Conservation (phyloP, 2,329 filamentous ascomycete species). For the Colletotrichum sp. region DNA sequence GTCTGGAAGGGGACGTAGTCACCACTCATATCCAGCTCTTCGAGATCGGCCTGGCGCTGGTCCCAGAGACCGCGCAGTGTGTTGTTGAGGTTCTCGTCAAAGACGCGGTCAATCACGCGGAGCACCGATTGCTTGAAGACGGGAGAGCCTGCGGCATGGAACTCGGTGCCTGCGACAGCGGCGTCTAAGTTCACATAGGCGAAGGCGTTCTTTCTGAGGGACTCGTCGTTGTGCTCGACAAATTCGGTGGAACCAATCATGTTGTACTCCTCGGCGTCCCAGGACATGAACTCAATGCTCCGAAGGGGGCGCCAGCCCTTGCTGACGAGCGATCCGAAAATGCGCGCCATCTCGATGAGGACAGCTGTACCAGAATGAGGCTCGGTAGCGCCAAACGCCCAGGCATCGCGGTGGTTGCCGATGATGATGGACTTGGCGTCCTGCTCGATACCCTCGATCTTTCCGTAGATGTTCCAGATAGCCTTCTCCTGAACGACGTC, state of each 20-base stretch:
- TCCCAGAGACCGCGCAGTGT: constrained; percentile 81
- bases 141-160: constrained; percentile 82
- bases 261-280: constrained; percentile 95
- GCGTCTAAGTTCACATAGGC: constrained; percentile 93
- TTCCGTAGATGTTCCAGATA: constrained; percentile 91
- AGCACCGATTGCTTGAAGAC: constrained; percentile 75
- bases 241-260: constrained; percentile 93
- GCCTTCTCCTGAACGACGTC: constrained; percentile 82
- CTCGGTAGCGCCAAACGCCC: constrained; percentile 86
- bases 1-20: constrained; percentile 93
- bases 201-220: constrained; percentile 74
- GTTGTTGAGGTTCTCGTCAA: constrained; percentile 73
- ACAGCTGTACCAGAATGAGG: constrained; percentile 89
- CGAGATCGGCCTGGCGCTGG: constrained; percentile 62
- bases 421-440: constrained; percentile 83
- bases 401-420: constrained; percentile 92
- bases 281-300: constrained; percentile 96
- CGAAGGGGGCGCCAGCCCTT: constrained; percentile 89
- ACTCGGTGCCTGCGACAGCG: constrained; percentile 76
- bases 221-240: constrained; percentile 82
- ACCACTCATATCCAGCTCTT: constrained; percentile 72
- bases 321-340: constrained; percentile 79
- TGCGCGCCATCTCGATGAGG: constrained; percentile 85
- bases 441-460: constrained; percentile 85
- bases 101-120: constrained; percentile 75